These are phyloP conservation scores for Wickerhamomyces silvicola DNA, from an alignment of 805 yeast genomes.

Conservation along the genomic window DNA sequence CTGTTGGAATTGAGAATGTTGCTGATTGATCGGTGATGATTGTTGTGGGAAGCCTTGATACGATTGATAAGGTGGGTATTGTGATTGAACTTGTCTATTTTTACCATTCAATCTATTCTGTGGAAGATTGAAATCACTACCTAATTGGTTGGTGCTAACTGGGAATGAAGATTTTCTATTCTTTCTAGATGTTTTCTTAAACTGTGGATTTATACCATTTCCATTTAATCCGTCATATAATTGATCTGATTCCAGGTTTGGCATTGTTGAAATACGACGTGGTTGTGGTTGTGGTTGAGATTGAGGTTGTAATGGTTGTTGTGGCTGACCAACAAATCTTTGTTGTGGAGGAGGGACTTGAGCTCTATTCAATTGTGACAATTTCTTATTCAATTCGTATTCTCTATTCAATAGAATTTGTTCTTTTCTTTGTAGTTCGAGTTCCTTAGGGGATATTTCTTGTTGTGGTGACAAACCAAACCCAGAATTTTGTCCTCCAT, in stretches of 20 bases:
- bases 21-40: too few relatives aligned
- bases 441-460: slow-evolving; percentile 17
- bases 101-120: too few relatives aligned
- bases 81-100: too few relatives aligned
- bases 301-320: slow-evolving; percentile 12
- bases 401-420: slow-evolving; percentile 18
- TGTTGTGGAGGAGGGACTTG: slow-evolving; percentile 5
- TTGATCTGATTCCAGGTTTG: slow-evolving; percentile 10
- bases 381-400: slow-evolving; percentile 20
- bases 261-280: slow-evolving; percentile 22
- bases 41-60: too few relatives aligned
- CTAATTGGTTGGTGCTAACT: slow-evolving; percentile 6
- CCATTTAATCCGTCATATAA: slow-evolving; percentile 5
- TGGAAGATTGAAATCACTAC: slow-evolving; percentile 5
- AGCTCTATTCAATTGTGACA: slow-evolving; percentile 5
- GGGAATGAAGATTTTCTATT: slow-evolving; percentile 36
- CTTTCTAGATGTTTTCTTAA: slow-evolving; percentile 37
- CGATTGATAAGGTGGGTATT: slow-evolving; percentile 2
- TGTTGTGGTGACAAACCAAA: slow-evolving; percentile 20
- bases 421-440: slow-evolving; percentile 22
- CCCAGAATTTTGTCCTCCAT: slow-evolving; percentile 11
- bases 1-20: slow-evolving; percentile 1
- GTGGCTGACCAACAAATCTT: too few relatives aligned
- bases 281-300: slow-evolving; percentile 18
- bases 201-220: slow-evolving; percentile 10